Base-by-base conservation (phyloP, 2,329 filamentous ascomycete species). In the Ampelomyces quisqualis region DNA sequence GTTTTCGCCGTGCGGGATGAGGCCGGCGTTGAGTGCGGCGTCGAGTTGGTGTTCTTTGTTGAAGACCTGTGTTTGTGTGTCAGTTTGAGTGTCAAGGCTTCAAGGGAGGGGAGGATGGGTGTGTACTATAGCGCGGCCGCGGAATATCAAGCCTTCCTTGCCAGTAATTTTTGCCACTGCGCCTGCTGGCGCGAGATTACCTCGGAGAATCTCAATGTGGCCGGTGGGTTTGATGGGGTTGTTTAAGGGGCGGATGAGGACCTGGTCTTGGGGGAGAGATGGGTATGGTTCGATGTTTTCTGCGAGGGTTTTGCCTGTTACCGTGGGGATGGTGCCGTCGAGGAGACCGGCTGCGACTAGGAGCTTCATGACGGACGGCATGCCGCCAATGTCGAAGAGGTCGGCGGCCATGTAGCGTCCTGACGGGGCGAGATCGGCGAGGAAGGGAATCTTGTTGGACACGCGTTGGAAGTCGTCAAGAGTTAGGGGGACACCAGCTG, bases 131-230 rank as follows among this genome's bases (percentile, higher is more conserved):
- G 89, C 91, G 51, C 81, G 82, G 34, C 91, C 91, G 0, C 77
- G 84, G 69, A 97, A 97, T 9, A 72, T 75, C 5, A 90, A 77
- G 2, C 91, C 91, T 68, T 97, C 91, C 67, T 96, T 96, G 23
- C 91, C 91, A 0, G 91, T 96, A 68, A 97, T 96, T 70, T 97
- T 97, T 45, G 90, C 90, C 1, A 97, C 90, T 1, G 90, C 87
- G 22, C 91, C 91, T 8, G 83, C 86, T 1, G 91, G 91, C 2
- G 90, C 88, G 21, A 96, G 78, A 66, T 95, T 95, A 14, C 91
- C 91, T 45, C 81, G 80, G 3, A 97, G 78, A 45, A 97, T 87
- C 68, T 91, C 89, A 45, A 97, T 79, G 67, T 97, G 91, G 29
- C 91, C 91, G 0, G 84, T 88, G 1, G 76, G 53, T 68, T 96